Evolutionary conservation across 106 monocot species (phyloP).

Genomic region (Dendrobium huoshanense): DNA sequence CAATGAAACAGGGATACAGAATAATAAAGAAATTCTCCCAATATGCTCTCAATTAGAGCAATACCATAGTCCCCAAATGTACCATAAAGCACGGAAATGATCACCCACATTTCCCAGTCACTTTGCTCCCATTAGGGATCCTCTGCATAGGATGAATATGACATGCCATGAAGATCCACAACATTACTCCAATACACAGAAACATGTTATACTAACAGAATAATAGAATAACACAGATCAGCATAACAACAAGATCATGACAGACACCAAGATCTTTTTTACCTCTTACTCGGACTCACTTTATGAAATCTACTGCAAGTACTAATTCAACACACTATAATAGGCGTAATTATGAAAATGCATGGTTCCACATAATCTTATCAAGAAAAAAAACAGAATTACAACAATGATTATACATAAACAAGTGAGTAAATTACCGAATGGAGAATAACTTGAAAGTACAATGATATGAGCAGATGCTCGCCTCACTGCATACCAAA

Average conservation of each 20-base stretch:
- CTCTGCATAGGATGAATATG: neutral
- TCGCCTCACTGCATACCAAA: constrained; percentile 90
- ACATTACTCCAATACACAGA: neutral
- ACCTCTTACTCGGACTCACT: neutral
- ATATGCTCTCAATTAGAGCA: neutral
- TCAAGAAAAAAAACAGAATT: neutral
- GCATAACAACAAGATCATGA: neutral
- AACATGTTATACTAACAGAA: neutral
- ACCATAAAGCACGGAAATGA: neutral
- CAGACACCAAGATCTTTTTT: neutral
- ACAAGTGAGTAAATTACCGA: constrained; percentile 49
- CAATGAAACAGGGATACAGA: too few relatives aligned
- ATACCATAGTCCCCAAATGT: neutral
- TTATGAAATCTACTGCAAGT: neutral
- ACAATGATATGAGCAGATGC: constrained; percentile 91
- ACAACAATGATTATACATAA: neutral
- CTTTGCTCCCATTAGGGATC: neutral
- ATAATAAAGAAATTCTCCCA: neutral
- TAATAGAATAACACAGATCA: neutral
- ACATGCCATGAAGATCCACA: neutral
- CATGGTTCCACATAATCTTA: neutral
- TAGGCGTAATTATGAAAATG: neutral
- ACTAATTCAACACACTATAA: neutral
- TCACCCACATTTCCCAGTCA: neutral
- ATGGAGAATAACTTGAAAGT: constrained; percentile 96